Base-by-base conservation (phyloP, 768 basidiomycete species). In the Trametopsis cervina region DNA sequence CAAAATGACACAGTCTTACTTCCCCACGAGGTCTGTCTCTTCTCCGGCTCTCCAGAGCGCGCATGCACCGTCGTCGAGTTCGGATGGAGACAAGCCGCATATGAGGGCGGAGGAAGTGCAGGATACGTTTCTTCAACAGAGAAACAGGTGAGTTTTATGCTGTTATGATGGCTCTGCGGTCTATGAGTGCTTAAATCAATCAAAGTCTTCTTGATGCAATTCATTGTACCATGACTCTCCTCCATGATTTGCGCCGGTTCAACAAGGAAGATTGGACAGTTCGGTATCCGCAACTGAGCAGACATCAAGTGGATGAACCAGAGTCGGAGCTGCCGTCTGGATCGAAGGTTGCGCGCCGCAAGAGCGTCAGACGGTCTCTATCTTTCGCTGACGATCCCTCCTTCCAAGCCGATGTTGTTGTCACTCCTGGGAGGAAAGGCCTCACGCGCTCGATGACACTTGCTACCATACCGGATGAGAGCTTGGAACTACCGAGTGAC, bases 191-290 rank as follows among this genome's bases (percentile, higher is more conserved):
- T 52, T 29, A 44, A 29, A 10, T 18, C 25, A 22, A 13, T 36
- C 57, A 22, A 54, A 91, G 89, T 27, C 72, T 96, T 49, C 75
- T 89, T 24, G 71, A 70, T 43, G 91, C 87, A n/a, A 78, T 96
- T 54, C 80, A 85, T 57, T 71, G 78, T 0, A 81, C 92, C 29
- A 77, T 80, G 57, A 57, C 68, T 10, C 76, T 97, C 39, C 70
- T 96, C 33, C 66, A 65, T 42, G 85, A 85, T 57, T 67, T 97
- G 18, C 77, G 79, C 42, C 69, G 71, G 43, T 96, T 95, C 72
- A 96, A 89, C 70, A 83, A 83, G 68, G 72, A 81, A 33, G 77
- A 86, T 54, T 96, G 91, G 93, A 77, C 88, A 21, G 81, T 97
- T 13, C 73, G 89, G 49, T 98, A 98, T 65, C 94, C 94, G 45